phyloP scores from a whole-genome alignment of 768 basidiomycete genomes.

The Lepiota brunneoincarnata region DNA sequence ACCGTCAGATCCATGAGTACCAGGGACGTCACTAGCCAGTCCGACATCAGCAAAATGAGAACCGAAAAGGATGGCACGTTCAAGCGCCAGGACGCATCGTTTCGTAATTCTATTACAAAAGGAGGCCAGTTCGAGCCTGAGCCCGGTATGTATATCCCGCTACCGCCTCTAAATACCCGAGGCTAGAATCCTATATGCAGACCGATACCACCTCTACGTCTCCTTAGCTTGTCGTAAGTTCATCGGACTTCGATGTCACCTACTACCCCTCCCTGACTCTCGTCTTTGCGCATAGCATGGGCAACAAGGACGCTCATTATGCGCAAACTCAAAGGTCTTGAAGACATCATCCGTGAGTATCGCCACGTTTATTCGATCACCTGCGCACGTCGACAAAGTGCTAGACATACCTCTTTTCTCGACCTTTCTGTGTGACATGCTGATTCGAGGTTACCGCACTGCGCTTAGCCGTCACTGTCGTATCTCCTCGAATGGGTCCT shows the following conservation, averaged over 20 bases:
- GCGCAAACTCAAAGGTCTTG: slow-evolving; percentile 89
- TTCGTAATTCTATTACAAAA: slow-evolving; percentile 49
- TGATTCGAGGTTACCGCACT: slow-evolving; percentile 3
- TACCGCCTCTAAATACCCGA: neutral
- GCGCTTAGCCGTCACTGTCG: slow-evolving; percentile 64
- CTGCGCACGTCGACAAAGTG: neutral
- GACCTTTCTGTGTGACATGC: neutral
- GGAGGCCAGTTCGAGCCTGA: slow-evolving; percentile 57
- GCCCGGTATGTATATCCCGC: slow-evolving; percentile 48
- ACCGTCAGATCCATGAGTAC: slow-evolving; percentile 22
- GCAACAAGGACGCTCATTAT: slow-evolving; percentile 88
- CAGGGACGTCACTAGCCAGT: slow-evolving; percentile 31
- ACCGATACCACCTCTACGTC: slow-evolving; percentile 90
- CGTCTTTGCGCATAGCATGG: slow-evolving; percentile 59
- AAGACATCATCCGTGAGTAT: slow-evolving; percentile 73
- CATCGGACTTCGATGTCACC: neutral
- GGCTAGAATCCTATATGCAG: slow-evolving; percentile 34
- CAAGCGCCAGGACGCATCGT: slow-evolving; percentile 45
- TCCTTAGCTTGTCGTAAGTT: slow-evolving; percentile 79
- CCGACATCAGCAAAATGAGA: slow-evolving; percentile 56
- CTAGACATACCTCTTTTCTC: neutral
- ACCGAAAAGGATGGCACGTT: slow-evolving; percentile 63
- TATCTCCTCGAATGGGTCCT: slow-evolving; percentile 83
- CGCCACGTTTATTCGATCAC: neutral
- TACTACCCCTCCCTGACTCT: slow-evolving; percentile 3